These are phyloP conservation scores for Clavariopsis aquatica DNA, from an alignment of 495 filamentous ascomycete species.

Conservation along the genomic window DNA sequence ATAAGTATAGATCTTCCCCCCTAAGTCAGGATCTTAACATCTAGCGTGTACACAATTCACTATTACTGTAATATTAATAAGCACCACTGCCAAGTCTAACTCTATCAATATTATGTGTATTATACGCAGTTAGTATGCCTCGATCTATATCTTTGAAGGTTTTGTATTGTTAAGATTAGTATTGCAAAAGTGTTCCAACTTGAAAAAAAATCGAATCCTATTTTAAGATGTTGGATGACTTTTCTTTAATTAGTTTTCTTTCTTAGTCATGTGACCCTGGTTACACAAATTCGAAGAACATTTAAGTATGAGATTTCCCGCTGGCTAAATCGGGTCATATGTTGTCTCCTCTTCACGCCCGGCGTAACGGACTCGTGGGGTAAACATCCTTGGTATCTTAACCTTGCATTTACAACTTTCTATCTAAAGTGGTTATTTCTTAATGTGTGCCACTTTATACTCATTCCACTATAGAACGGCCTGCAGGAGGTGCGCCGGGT, in stretches of 20 bases:
- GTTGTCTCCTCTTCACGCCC: conserved; percentile 1
- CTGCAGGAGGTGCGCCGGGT: conserved; percentile 2
- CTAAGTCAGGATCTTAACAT: too few relatives aligned
- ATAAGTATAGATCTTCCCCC: too few relatives aligned
- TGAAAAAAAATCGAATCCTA: background rate
- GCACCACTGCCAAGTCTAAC: too few relatives aligned
- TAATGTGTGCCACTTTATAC: conserved; percentile 11
- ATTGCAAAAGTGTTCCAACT: too few relatives aligned
- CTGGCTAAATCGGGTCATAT: conserved; percentile 25
- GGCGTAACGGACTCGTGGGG: conserved; percentile 32
- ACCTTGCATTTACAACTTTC: conserved; percentile 17
- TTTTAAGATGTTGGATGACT: background rate
- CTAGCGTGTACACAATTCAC: too few relatives aligned
- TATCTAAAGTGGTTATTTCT: conserved; percentile 24
- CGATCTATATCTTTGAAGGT: too few relatives aligned
- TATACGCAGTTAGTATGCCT: too few relatives aligned
- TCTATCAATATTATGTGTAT: too few relatives aligned
- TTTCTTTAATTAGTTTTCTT: background rate
- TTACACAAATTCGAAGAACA: background rate
- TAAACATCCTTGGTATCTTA: conserved; percentile 26
- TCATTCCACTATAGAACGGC: background rate
- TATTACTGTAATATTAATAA: too few relatives aligned
- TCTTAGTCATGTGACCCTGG: background rate
- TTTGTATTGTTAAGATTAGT: too few relatives aligned
- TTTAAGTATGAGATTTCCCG: background rate